phyloP scores from a whole-genome alignment of 805 yeast genomes.

The Blastobotrys terrestris region DNA sequence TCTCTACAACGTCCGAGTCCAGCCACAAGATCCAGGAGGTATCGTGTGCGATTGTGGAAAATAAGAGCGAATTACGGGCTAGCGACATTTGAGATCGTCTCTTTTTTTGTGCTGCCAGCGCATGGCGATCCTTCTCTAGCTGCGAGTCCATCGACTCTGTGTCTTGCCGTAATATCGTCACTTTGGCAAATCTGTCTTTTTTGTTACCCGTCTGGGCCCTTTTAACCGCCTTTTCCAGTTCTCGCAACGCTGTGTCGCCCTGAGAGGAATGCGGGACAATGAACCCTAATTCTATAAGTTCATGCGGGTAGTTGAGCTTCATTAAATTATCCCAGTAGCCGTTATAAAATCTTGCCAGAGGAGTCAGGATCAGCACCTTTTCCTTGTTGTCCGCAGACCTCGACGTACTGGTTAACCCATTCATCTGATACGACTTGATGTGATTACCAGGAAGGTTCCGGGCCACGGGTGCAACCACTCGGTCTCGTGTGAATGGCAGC shows the following conservation, averaged over 20 bases:
- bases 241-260: slow-evolving; percentile 73
- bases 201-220: slow-evolving; percentile 58
- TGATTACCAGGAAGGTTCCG: slow-evolving; percentile 14
- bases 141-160: slow-evolving; percentile 65
- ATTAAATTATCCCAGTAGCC: slow-evolving; percentile 85
- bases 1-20: slow-evolving; percentile 89
- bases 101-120: slow-evolving; percentile 75
- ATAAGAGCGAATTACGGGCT: slow-evolving; percentile 86
- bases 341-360: slow-evolving; percentile 79
- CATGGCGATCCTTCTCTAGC: slow-evolving; percentile 85
- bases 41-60: slow-evolving; percentile 81
- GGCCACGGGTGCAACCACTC: background rate
- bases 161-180: slow-evolving; percentile 89
- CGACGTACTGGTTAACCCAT: slow-evolving; percentile 64
- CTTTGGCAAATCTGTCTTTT: slow-evolving; percentile 65
- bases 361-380: slow-evolving; percentile 79
- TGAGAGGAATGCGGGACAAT: slow-evolving; percentile 77
- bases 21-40: slow-evolving; percentile 96
- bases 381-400: slow-evolving; percentile 72
- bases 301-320: slow-evolving; percentile 74
- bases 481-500: background rate
- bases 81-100: slow-evolving; percentile 88
- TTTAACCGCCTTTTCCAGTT: slow-evolving; percentile 71
- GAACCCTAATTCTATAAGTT: slow-evolving; percentile 80
- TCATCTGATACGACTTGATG: slow-evolving; percentile 69